Evolutionary conservation across 129 eudicot genomes (phyloP).

Genomic region (Solidago caesia): DNA sequence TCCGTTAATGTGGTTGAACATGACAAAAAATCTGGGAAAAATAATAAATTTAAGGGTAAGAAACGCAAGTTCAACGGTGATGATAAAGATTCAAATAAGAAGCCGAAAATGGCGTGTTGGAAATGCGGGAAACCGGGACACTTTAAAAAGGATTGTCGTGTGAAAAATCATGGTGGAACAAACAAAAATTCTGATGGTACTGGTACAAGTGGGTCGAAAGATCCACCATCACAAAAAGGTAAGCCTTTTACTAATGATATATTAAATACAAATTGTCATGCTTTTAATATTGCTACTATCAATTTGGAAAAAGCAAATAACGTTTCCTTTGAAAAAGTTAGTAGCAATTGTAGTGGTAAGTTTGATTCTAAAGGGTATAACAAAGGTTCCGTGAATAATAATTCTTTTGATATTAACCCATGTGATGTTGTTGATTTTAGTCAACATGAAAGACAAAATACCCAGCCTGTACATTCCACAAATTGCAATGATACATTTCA

Average conservation of each 20-base stretch:
- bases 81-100: background rate
- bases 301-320: no score
- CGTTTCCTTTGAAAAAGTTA: no score
- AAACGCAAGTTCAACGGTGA: background rate
- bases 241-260: background rate
- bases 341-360: no score
- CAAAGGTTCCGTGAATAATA: no score
- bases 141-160: background rate
- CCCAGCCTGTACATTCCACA: no score
- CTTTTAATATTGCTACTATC: no score
- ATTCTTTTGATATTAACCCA: no score
- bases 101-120: background rate
- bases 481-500: no score
- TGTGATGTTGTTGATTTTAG: no score
- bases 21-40: background rate
- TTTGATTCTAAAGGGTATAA: no score
- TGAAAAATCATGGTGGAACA: background rate
- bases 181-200: background rate
- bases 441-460: no score
- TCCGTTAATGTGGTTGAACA: background rate
- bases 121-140: background rate
- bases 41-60: background rate
- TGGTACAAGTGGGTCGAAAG: background rate
- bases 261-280: no score
- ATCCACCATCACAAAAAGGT: background rate